phyloP scores from a whole-genome alignment of 768 basidiomycete genomes.

The Amanita jacksonii region DNA sequence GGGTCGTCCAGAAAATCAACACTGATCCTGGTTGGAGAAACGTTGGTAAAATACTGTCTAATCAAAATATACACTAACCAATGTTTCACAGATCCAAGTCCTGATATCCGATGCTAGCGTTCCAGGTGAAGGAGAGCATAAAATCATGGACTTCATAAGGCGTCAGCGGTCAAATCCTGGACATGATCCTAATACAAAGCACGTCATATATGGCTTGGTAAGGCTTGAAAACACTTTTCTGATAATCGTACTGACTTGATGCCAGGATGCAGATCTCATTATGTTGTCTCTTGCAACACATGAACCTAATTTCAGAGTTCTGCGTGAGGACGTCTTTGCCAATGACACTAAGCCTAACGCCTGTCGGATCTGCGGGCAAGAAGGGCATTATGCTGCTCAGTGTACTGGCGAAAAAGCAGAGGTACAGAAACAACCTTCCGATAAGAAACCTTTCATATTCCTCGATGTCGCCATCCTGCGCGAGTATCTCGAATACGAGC shows the following conservation, averaged over 20 bases:
- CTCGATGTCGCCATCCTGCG: constrained; percentile 92
- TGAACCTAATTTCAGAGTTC: constrained; percentile 94
- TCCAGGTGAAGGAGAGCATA: constrained; percentile 98
- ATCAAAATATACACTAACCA: background rate
- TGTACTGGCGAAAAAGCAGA: constrained; percentile 78
- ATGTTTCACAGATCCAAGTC: constrained; percentile 64
- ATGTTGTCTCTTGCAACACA: constrained; percentile 98
- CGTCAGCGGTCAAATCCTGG: constrained; percentile 78
- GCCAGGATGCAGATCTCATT: constrained; percentile 94
- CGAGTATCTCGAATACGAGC: constrained; percentile 96
- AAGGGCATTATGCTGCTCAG: constrained; percentile 91
- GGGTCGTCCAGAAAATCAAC: constrained; percentile 94
- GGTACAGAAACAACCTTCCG: constrained; percentile 53
- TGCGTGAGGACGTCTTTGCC: constrained; percentile 95
- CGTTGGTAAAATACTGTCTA: constrained; percentile 30
- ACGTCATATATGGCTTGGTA: constrained; percentile 97
- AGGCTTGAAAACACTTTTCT: constrained; percentile 17
- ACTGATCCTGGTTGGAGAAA: constrained; percentile 94
- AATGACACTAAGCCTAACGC: constrained; percentile 65
- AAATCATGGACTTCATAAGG: constrained; percentile 98
- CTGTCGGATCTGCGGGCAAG: constrained; percentile 90
- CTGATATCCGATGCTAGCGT: constrained; percentile 96
- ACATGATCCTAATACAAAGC: constrained; percentile 91
- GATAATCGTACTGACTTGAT: constrained; percentile 9
- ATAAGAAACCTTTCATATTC: constrained; percentile 97